Conservation (phyloP, 768 basidiomycete species). For the Lentinus brumalis region DNA sequence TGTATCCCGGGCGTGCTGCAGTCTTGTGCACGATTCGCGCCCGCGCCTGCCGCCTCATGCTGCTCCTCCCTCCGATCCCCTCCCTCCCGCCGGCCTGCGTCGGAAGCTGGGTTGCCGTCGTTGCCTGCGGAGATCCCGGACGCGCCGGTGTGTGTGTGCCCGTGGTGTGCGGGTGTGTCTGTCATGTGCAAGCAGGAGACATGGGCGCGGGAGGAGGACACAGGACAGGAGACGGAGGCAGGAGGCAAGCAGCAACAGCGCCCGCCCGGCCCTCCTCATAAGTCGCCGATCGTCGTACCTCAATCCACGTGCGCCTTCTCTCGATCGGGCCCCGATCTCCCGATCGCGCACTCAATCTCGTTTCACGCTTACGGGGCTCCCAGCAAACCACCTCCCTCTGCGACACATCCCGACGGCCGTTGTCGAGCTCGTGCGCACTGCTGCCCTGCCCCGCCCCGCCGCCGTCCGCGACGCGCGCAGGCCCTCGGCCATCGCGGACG, state of each 20-base stretch:
- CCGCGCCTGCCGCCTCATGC: slow-evolving; percentile 16
- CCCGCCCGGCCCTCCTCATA: neutral
- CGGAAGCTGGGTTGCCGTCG: neutral
- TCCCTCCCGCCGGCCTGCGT: slow-evolving; percentile 4
- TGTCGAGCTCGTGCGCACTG: neutral
- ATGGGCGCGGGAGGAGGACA: neutral
- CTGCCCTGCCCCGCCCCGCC: neutral
- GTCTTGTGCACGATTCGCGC: slow-evolving; percentile 10
- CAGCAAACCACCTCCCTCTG: neutral
- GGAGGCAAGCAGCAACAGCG: neutral
- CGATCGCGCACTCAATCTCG: slow-evolving; percentile 16
- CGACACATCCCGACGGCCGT: neutral
- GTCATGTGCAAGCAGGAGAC: neutral
- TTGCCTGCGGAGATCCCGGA: neutral
- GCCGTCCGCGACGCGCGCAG: neutral
- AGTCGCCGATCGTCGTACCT: slow-evolving; percentile 20
- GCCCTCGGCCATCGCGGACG: neutral
- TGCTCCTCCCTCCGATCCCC: slow-evolving; percentile 16
- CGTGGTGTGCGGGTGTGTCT: neutral
- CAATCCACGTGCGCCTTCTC: slow-evolving; percentile 16
- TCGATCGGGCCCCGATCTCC: slow-evolving; percentile 18
- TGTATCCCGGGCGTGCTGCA: neutral
- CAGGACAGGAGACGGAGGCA: neutral
- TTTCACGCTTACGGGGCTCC: neutral
- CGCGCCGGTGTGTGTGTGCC: neutral